These are phyloP conservation scores for Inosperma sp. DNA, from an alignment of 768 basidiomycete species.

Conservation along the genomic window DNA sequence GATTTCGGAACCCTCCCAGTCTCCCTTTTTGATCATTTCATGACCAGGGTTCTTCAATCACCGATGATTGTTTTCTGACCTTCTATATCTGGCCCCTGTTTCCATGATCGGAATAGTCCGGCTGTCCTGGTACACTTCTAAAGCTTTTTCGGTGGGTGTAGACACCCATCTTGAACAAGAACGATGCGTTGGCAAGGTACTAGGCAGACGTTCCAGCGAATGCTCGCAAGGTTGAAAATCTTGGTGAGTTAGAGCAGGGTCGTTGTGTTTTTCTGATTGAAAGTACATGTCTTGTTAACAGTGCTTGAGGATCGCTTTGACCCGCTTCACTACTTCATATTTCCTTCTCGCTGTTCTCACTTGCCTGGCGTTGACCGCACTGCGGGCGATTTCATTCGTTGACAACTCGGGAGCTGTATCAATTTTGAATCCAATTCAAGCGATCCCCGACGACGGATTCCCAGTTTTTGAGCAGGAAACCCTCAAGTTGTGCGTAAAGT, in stretches of 20 bases:
- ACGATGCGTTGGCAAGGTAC: too few species aligned
- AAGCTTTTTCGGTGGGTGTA: too few species aligned
- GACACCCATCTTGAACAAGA: too few species aligned
- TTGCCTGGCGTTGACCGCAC: conserved; percentile 36
- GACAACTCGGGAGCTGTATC: conserved; percentile 34
- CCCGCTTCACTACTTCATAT: conserved; percentile 46
- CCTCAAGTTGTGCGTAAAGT: conserved; percentile 36
- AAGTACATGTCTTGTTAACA: not conserved
- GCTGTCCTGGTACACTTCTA: too few species aligned
- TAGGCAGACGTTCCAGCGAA: too few species aligned
- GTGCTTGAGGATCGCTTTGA: conserved; percentile 47
- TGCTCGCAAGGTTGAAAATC: not conserved
- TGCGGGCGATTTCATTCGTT: conserved; percentile 37
- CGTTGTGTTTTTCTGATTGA: too few species aligned
- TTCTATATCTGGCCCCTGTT: too few species aligned
- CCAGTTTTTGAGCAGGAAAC: conserved; percentile 21
- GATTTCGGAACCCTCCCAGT: too few species aligned
- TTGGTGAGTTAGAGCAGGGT: not conserved
- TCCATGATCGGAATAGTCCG: too few species aligned
- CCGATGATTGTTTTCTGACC: too few species aligned
- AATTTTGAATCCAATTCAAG: conserved; percentile 31
- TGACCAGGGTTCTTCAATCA: too few species aligned
- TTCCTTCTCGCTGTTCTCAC: conserved; percentile 42
- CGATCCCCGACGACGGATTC: conserved; percentile 24
- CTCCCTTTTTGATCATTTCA: too few species aligned